Percentiles rank a stretch among this genome's conserved stretches.
phyloP scores from a whole-genome alignment of 2,329 filamentous ascomycete species.

The Botryotinia calthae region DNA sequence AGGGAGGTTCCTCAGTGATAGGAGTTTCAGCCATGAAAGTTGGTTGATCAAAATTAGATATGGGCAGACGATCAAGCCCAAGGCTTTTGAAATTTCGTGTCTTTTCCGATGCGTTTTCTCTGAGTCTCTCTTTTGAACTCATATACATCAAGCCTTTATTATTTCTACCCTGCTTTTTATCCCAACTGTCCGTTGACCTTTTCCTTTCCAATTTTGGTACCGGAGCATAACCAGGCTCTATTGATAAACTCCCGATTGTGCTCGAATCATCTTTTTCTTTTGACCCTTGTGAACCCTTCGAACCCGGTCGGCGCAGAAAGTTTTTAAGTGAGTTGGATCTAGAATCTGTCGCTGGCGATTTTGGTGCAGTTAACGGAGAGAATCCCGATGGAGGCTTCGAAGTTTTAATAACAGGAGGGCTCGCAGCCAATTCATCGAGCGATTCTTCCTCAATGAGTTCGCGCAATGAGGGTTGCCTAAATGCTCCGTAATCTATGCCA shows the following conservation, averaged over 20 bases:
- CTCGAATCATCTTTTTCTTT: conserved; percentile 53
- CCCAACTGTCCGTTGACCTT: conserved; percentile 61
- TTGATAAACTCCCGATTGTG: conserved; percentile 63
- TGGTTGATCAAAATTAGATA: conserved; percentile 34
- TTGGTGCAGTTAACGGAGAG: conserved; percentile 66
- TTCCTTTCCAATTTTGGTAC: conserved; percentile 52
- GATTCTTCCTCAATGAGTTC: conserved; percentile 50
- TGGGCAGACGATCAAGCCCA: conserved; percentile 29
- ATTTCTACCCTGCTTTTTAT: conserved; percentile 52
- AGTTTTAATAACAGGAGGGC: conserved; percentile 73
- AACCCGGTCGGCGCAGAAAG: conserved; percentile 61
- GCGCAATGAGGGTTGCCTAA: conserved; percentile 51
- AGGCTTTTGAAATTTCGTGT: conserved; percentile 48
- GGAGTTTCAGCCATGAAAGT: conserved; percentile 39
- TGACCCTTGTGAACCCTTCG: conserved; percentile 54
- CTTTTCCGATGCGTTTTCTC: conserved; percentile 60
- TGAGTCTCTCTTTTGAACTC: conserved; percentile 67
- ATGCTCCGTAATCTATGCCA: conserved; percentile 71
- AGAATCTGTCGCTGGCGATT: conserved; percentile 44
- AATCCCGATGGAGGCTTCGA: conserved; percentile 76
- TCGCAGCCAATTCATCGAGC: conserved; percentile 59
- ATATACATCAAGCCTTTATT: conserved; percentile 67
- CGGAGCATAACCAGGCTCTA: conserved; percentile 53
- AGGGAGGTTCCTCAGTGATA: conserved; percentile 50
- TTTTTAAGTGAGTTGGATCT: conserved; percentile 51